Evolutionary conservation across 257 asterid species (phyloP).

Genomic region (Solanum piurae): DNA sequence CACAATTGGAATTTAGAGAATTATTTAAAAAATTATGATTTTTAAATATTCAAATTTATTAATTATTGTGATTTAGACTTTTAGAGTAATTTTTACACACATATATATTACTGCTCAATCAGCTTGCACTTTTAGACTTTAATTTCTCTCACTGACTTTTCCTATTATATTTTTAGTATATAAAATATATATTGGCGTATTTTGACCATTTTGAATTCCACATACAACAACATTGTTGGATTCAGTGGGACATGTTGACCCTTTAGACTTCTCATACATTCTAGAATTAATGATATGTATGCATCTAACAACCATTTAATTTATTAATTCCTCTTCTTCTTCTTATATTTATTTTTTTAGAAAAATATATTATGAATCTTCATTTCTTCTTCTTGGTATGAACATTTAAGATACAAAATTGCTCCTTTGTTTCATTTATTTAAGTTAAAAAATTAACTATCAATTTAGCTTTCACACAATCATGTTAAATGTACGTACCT

Average conservation of each 20-base stretch:
- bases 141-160: not conserved
- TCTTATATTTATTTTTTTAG: not conserved
- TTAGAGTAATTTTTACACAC: too few species aligned
- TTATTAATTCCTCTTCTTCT: not conserved
- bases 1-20: too few species aligned
- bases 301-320: not conserved
- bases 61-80: too few species aligned
- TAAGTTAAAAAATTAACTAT: not conserved
- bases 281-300: not conserved
- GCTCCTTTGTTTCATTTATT: not conserved
- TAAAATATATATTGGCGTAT: not conserved
- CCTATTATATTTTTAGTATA: not conserved
- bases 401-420: not conserved
- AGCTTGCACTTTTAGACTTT: not conserved
- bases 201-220: not conserved
- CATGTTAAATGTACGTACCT: not conserved
- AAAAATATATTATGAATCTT: not conserved
- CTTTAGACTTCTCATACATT: not conserved
- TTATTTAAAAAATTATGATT: too few species aligned
- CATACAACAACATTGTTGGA: not conserved
- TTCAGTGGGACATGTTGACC: not conserved
- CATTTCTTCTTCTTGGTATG: not conserved
- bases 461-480: not conserved
- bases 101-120: not conserved
- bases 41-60: too few species aligned